Evolutionary conservation across 495 filamentous ascomycete species (phyloP), one percentile per base, ranked within the genome.

Genomic region (Penicillium cosmopolitanum): DNA sequence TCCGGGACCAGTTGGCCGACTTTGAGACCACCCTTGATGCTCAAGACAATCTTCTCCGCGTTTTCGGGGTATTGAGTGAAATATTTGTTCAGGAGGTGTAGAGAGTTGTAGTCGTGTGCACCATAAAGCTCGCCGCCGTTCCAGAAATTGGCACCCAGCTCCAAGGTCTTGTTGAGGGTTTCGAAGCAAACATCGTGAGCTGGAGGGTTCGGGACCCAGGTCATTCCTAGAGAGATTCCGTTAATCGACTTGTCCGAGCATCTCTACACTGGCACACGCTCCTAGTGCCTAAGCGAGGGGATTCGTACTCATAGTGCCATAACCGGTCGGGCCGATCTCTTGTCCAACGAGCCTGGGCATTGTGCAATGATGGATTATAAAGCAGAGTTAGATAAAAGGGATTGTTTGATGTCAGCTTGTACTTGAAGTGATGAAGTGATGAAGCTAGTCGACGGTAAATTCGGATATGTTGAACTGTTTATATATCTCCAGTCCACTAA

Each of bases 61-160:
- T 87, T 82, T 61, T 86, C 79, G 0, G 86, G 86, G 69, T 88
- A 79, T 59, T 79, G 66, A 40, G 75, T 74, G 66, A 88, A 89
- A 67, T 89, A 90, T 40, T 78, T 72, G 50, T 81, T 73, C 44
- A 89, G 66, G 34, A 89, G 70, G 35, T 82, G 78, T 34, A 87
- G 61, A 3, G 80, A 83, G 79, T 94, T 92, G 77, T 80, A 77
- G 23, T 88, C 82, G 2, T 84, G 82, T 0, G 85, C 79, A 47
- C 91, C 91, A 73, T 96, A 96, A 66, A 96, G 82, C 62, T 92
- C 88, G 63, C 87, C 90, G 44, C 81, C 90, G 67, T 93, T 93
- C 90, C 90, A 94, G 73, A 90, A 85, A 72, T 85, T 89, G 72
- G 80, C 82, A 33, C 90, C 89, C 11, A 77, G 73, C n/a, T 76